These are phyloP conservation scores for Cutaneotrichosporon spelunceum DNA, from an alignment of 1,284 basidiomycete genomes.

Conservation along the genomic window DNA sequence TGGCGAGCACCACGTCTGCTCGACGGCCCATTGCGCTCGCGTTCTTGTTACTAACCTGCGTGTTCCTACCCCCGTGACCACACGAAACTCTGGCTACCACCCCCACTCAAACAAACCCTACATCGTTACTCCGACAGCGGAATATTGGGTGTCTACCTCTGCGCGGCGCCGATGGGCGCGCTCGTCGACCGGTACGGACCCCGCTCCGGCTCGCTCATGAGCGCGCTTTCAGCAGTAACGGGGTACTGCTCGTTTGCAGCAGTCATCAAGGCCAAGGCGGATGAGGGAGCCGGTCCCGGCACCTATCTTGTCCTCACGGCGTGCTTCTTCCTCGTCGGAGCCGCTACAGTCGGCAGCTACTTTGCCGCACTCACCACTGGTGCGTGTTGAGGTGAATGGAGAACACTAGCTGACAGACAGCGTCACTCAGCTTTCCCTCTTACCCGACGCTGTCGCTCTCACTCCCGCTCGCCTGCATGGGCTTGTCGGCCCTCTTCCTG, in stretches of 20 bases:
- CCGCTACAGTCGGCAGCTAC: conserved; percentile 49
- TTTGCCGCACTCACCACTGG: conserved; percentile 49
- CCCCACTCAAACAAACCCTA: not conserved
- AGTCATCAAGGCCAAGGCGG: conserved; percentile 26
- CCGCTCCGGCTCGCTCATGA: conserved; percentile 44
- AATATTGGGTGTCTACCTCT: conserved; percentile 51
- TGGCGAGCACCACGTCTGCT: not conserved
- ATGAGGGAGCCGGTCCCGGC: conserved; percentile 4
- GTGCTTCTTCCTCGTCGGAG: conserved; percentile 48
- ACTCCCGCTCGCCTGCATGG: conserved; percentile 47
- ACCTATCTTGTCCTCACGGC: conserved; percentile 38
- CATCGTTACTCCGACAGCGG: conserved; percentile 30
- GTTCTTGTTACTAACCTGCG: not conserved
- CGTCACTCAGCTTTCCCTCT: conserved; percentile 48
- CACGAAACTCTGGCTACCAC: not conserved
- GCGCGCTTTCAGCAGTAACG: conserved; percentile 35
- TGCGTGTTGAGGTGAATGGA: conserved; percentile 16
- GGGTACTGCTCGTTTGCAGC: conserved; percentile 47
- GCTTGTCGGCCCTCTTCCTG: conserved; percentile 47
- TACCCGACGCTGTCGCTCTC: conserved; percentile 50
- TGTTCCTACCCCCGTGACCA: no score
- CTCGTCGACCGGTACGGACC: conserved; percentile 49
- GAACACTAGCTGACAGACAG: conserved; percentile 23
- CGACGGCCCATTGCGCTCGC: not conserved
- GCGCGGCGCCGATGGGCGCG: conserved; percentile 49